These are phyloP conservation scores for Oxyria digyna DNA, from an alignment of 148 eudicot species.

Conservation along the genomic window DNA sequence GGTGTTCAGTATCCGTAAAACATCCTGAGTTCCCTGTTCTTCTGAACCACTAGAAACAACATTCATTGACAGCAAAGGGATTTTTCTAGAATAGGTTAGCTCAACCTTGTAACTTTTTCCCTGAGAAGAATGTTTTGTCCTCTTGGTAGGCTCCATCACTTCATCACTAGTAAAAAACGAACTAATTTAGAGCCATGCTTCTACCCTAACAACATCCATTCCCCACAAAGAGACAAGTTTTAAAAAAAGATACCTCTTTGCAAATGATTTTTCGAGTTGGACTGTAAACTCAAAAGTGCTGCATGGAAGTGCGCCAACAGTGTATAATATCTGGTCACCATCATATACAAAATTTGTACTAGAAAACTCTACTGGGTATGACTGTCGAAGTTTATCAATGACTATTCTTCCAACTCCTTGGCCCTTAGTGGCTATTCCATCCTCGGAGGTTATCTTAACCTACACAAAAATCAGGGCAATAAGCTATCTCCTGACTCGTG, in stretches of 20 bases:
- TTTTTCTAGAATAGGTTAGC: conserved; percentile 36
- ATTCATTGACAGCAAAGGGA: conserved; percentile 36
- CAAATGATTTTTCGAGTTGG: conserved; percentile 47
- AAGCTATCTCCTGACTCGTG: neutral
- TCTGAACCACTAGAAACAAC: conserved; percentile 31
- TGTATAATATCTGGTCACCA: conserved; percentile 59
- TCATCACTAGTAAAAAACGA: conserved; percentile 16
- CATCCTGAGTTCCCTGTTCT: conserved; percentile 29
- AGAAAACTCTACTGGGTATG: conserved; percentile 37
- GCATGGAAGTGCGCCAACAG: conserved; percentile 53
- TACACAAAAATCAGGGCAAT: conserved; percentile 15
- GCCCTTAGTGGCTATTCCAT: conserved; percentile 35
- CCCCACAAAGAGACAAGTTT: neutral
- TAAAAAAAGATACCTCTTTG: conserved; percentile 31
- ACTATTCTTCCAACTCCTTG: conserved; percentile 42
- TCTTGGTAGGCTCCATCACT: conserved; percentile 36
- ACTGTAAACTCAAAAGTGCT: conserved; percentile 40
- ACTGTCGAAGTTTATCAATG: conserved; percentile 38
- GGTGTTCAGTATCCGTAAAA: conserved; percentile 58
- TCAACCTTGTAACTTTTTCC: conserved; percentile 48
- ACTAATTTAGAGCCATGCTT: neutral
- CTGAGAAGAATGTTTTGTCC: conserved; percentile 38
- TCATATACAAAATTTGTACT: conserved; percentile 54
- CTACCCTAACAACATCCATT: neutral
- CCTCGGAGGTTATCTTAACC: conserved; percentile 56